Evolutionary conservation across 495 filamentous ascomycete genomes (phyloP).

Genomic region (Aspergillus wentii): DNA sequence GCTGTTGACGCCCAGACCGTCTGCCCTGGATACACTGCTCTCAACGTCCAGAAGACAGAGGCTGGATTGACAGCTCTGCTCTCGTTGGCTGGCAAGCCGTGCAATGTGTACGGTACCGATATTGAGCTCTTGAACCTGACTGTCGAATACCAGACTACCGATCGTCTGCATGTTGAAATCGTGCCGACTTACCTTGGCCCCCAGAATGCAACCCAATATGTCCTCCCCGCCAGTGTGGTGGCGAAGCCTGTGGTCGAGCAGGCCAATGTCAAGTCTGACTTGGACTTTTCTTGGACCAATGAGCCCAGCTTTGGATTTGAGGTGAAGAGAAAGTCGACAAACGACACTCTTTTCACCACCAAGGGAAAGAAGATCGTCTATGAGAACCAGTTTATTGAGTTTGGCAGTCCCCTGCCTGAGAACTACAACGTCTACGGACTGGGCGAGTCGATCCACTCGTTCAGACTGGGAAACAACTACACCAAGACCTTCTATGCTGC

Average conservation of each 20-base stretch:
- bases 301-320: conserved; percentile 57
- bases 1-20: conserved; percentile 66
- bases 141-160: conserved; percentile 53
- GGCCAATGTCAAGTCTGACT: conserved; percentile 34
- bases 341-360: conserved; percentile 55
- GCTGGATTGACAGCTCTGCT: conserved; percentile 50
- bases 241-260: conserved; percentile 53
- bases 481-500: conserved; percentile 67
- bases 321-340: conserved; percentile 49
- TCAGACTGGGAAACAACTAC: conserved; percentile 54
- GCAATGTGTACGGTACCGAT: conserved; percentile 60
- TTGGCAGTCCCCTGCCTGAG: conserved; percentile 49
- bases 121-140: conserved; percentile 49
- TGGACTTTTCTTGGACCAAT: conserved; percentile 50
- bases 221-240: conserved; percentile 61
- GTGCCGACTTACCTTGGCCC: conserved; percentile 56
- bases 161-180: conserved; percentile 50
- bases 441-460: conserved; percentile 54
- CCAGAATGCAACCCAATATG: conserved; percentile 63
- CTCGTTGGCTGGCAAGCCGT: conserved; percentile 49
- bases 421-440: conserved; percentile 63
- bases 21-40: conserved; percentile 60
- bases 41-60: conserved; percentile 38
- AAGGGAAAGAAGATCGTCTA: conserved; percentile 51
- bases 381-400: conserved; percentile 63